A percentile compares a stretch with the other conserved stretches of the same genome.
Evolutionary conservation across 768 basidiomycete genomes (phyloP).

Genomic region (Pholiota conissans): DNA sequence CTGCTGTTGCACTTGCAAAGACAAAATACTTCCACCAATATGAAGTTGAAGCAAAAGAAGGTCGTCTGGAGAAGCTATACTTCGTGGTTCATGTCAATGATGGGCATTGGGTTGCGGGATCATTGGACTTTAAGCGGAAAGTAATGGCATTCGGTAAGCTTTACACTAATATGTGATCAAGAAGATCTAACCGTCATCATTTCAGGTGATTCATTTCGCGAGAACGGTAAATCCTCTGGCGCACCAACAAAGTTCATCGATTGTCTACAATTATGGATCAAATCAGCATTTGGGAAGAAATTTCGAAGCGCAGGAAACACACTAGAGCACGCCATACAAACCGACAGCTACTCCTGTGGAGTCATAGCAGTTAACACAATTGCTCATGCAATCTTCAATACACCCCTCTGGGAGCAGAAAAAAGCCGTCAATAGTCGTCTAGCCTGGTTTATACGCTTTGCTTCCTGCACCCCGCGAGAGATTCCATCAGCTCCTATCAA

Average conservation of each 20-base stretch:
- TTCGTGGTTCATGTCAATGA: conserved; percentile 8
- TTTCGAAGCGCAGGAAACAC: not conserved
- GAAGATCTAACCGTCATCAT: not conserved
- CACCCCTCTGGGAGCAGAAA: not conserved
- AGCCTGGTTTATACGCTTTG: conserved; percentile 10
- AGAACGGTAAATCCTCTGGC: not conserved
- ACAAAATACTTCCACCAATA: not conserved
- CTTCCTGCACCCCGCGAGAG: not conserved
- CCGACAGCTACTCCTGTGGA: conserved; percentile 20
- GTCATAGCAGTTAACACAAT: conserved; percentile 19
- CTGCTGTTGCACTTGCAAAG: not conserved
- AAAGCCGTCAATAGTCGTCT: not conserved
- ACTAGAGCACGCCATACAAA: conserved; percentile 12
- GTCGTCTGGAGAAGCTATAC: not conserved
- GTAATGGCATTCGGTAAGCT: conserved; percentile 1
- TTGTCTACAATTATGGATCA: not conserved
- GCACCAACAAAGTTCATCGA: not conserved
- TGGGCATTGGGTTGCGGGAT: conserved; percentile 6
- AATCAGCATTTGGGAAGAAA: not conserved
- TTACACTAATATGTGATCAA: not conserved
- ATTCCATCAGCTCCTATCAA: too few relatives aligned
- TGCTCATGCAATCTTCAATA: conserved; percentile 13
- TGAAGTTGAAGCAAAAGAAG: not conserved
- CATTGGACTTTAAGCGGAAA: not conserved
- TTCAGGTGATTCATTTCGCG: not conserved